Base-by-base conservation (phyloP, 768 basidiomycete genomes). In the Epithele typhae region DNA sequence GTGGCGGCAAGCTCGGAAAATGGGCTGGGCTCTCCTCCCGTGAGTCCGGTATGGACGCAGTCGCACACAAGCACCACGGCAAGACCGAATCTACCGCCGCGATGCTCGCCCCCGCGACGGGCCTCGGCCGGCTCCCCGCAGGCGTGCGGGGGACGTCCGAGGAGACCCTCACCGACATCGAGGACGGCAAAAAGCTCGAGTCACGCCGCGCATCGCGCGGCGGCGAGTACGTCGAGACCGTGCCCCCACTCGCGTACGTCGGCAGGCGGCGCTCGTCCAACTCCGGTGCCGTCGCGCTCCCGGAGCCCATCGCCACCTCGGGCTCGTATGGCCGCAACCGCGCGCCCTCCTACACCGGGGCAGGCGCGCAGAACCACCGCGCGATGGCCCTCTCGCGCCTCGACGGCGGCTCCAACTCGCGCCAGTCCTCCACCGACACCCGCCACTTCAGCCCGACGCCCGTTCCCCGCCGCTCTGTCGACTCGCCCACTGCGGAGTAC, bases 21-120 rank as follows among this genome's bases (percentile, higher is more conserved):
- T 57, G 56, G 56, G 47, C 47, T 17, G 56, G 56, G 11, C 53
- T 57, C 12, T 54, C 53, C 36, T 57, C 56, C 17, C 50, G 53
- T 30, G 56, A 57, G 18, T 49, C 47, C n/a, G 49, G 50, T 6
- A 46, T 54, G 48, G 48, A 54, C 35, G 30, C 30, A 15, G 15
- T 46, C n/a, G 40, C 47, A 19, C 38, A 41, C 1, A 40, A 35
- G 37, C 25, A 39, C 32, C 46, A 24, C 34, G 52, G 21, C 25
- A 49, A 43, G 36, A 55, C 46, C 37, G 49, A 51, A 19, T 49
- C 49, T 14, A 41, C 38, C 18, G 46, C 45, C 17, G 41, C 53
- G 7, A 50, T 47, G 22, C 41, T 50, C 22, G 19, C 45, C 18
- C 38, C 37, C 52, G 12, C n/a, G 35, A 46, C 40, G n/a, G 48